Base-by-base conservation (phyloP, 2,329 filamentous ascomycete species). In the Fusarium papillatum region DNA sequence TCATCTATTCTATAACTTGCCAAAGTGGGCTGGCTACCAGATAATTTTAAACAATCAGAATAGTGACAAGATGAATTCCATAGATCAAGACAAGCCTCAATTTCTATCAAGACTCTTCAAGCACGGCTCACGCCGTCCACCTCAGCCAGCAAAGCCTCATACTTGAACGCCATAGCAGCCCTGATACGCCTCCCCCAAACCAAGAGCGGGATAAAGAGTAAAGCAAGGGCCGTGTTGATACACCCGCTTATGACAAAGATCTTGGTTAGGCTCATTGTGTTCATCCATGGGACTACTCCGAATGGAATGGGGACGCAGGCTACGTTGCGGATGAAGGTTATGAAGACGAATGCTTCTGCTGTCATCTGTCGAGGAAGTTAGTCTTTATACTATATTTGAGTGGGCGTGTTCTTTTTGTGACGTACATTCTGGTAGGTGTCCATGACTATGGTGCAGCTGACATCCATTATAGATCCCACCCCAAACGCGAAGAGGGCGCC, bases 401-500 rank as follows among this genome's bases (percentile, higher is more conserved):
- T 39, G 17, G 36, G 31, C 26, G 26, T 29, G 26, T 29, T 29
- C 26, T 29, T 41, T 41, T 39, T 10, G 2, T 19, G 16, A 57
- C 66, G 16, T 34, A 68, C 66, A 6, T 34, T 55, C n/a, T 62
- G 48, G 26, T 83, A 85, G 24, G 80, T 77, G 53, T 84, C 82
- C 41, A 83, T 80, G 13, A 83, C 74, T 31, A 83, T 65, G 1
- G 81, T 84, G 48, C 82, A 78, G 13, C 68, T 65, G 3, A 80
- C 79, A 41, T 84, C 83, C 36, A 80, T 76, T 26, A 83, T 82
- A 64, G 82, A 77, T 6, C 83, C 83, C 1, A 85, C 70, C 0
- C 83, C 83, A 39, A 84, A 83, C 0, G 80, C 80, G 24, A 83
- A 84, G 2, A 85, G 63, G 1, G 76, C 81, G 3, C 81, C 81